Percentiles rank a stretch among this genome's conserved stretches.
Conservation (phyloP, 2,329 filamentous ascomycete genomes). For the Elsinoe australis region DNA sequence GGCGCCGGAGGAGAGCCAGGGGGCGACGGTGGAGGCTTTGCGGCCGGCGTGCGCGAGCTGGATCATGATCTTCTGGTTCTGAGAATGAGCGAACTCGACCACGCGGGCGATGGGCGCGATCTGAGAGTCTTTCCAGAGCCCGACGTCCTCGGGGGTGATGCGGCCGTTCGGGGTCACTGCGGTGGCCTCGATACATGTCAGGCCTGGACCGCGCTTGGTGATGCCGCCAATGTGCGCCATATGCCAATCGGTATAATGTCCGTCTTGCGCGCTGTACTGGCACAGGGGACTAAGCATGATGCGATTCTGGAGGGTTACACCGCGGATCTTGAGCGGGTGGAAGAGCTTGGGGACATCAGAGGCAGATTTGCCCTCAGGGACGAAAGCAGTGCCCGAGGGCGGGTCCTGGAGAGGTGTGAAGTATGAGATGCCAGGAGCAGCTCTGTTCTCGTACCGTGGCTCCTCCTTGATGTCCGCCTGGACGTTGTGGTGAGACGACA, state of each 20-base stretch:
- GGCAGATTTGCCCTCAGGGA: slow-evolving; percentile 38
- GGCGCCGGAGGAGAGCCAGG: slow-evolving; percentile 53
- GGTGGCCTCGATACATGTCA: slow-evolving; percentile 72
- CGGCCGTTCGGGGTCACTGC: slow-evolving; percentile 67
- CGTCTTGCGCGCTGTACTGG: slow-evolving; percentile 59
- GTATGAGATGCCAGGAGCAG: slow-evolving; percentile 39
- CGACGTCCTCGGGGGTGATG: slow-evolving; percentile 71
- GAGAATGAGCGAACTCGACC: slow-evolving; percentile 71
- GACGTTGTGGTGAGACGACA: slow-evolving; percentile 28
- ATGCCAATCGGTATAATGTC: slow-evolving; percentile 74
- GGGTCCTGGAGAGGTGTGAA: slow-evolving; percentile 43
- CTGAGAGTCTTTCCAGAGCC: slow-evolving; percentile 80
- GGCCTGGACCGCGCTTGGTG: slow-evolving; percentile 63
- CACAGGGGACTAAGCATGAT: slow-evolving; percentile 58
- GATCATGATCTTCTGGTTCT: slow-evolving; percentile 67
- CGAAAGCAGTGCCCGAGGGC: slow-evolving; percentile 40
- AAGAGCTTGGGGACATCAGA: slow-evolving; percentile 52
- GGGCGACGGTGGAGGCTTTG: slow-evolving; percentile 52
- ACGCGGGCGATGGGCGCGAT: slow-evolving; percentile 63
- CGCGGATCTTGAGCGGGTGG: slow-evolving; percentile 49
- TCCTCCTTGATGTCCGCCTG: slow-evolving; percentile 25
- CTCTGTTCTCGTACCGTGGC: slow-evolving; percentile 34
- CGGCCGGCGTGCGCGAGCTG: slow-evolving; percentile 75
- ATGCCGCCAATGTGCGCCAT: slow-evolving; percentile 75
- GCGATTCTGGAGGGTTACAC: slow-evolving; percentile 59